phyloP scores from a whole-genome alignment of 2,329 filamentous ascomycete species.

The Epichloe gansuensis region DNA sequence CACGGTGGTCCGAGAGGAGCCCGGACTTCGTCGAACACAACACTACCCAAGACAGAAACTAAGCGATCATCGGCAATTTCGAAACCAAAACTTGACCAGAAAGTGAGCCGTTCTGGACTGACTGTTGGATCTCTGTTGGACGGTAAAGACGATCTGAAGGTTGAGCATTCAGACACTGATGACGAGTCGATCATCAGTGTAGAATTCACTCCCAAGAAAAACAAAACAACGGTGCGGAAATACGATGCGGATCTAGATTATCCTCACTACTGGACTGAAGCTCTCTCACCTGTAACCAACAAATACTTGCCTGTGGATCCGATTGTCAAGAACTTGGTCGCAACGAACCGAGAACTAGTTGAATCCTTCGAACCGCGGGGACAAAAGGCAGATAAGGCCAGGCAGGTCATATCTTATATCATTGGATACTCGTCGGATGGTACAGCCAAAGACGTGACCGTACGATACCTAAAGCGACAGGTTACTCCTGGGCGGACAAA shows the following conservation, averaged over 20 bases:
- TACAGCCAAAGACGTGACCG: slow-evolving; percentile 87
- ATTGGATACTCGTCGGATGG: slow-evolving; percentile 73
- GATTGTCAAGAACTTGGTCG: slow-evolving; percentile 54
- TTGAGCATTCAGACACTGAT: slow-evolving; percentile 35
- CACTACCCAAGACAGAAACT: slow-evolving; percentile 3
- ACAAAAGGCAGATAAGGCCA: slow-evolving; percentile 67
- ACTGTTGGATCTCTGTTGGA: not conserved
- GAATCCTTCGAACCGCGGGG: slow-evolving; percentile 73
- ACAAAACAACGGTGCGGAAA: slow-evolving; percentile 26
- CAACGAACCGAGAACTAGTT: slow-evolving; percentile 58
- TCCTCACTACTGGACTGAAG: slow-evolving; percentile 89
- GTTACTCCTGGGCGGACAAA: slow-evolving; percentile 83
- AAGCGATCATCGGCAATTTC: slow-evolving; percentile 1
- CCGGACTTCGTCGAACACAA: slow-evolving; percentile 3
- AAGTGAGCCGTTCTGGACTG: not conserved
- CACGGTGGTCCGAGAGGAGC: not conserved
- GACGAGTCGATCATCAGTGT: slow-evolving; percentile 48
- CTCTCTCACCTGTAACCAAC: slow-evolving; percentile 67
- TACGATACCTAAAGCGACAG: slow-evolving; percentile 73
- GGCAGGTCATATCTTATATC: slow-evolving; percentile 83
- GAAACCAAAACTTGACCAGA: not conserved
- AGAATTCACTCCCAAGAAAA: slow-evolving; percentile 27
- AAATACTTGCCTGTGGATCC: slow-evolving; percentile 71
- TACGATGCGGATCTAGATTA: slow-evolving; percentile 69
- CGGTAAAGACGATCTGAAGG: slow-evolving; percentile 32